These are phyloP conservation scores for Aspergillus wentii DNA, from an alignment of 495 filamentous ascomycete species.

Conservation along the genomic window DNA sequence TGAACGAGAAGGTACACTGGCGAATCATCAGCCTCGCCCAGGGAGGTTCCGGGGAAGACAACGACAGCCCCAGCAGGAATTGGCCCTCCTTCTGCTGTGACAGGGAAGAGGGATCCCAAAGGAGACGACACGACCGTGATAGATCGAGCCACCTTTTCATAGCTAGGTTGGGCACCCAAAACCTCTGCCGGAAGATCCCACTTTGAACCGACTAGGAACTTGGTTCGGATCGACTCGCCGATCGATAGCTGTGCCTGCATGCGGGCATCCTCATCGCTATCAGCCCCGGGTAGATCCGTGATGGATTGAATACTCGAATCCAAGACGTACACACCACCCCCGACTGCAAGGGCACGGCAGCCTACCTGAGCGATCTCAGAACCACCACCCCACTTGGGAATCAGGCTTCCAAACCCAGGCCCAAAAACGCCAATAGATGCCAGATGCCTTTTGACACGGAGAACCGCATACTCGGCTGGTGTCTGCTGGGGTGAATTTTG, in stretches of 20 bases:
- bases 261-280: constrained; percentile 13
- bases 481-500: constrained; percentile 51
- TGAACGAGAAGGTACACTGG: constrained; percentile 74
- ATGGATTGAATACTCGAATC: constrained; percentile 54
- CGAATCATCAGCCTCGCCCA: constrained; percentile 26
- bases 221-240: constrained; percentile 54
- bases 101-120: constrained; percentile 62
- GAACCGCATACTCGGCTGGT: constrained; percentile 58
- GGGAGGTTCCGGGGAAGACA: constrained; percentile 56
- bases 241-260: constrained; percentile 52
- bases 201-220: constrained; percentile 47
- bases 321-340: constrained; percentile 86
- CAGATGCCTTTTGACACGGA: constrained; percentile 73
- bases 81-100: constrained; percentile 66
- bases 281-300: constrained; percentile 9
- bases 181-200: constrained; percentile 31
- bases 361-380: constrained; percentile 92
- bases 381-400: constrained; percentile 88
- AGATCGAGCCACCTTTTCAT: constrained; percentile 31
- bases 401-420: constrained; percentile 75
- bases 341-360: constrained; percentile 87
- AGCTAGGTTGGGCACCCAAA: constrained; percentile 2
- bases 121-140: constrained; percentile 67
- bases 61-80: constrained; percentile 69
- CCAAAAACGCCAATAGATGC: constrained; percentile 83